Evolutionary conservation across 2,329 filamentous ascomycete species (phyloP), one percentile per base, ranked within the genome.

Genomic region (Colletotrichum spaethianum): DNA sequence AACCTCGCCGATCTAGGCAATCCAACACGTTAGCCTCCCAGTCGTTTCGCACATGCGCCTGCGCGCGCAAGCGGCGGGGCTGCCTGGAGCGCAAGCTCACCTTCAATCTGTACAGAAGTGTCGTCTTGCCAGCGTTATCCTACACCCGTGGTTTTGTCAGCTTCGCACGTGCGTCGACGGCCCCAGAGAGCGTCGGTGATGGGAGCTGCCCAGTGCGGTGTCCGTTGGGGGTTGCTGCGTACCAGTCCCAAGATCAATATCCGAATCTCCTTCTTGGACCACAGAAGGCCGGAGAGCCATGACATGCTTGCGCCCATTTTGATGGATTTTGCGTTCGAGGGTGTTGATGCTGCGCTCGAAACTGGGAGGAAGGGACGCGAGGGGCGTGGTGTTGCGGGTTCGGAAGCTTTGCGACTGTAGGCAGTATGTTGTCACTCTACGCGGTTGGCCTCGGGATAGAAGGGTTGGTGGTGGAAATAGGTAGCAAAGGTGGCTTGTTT

Each of bases 111-210:
- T 99, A 99, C 70, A 99, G 87, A 72, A 99, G 88, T 40, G 96
- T 99, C 53, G 96, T 99, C 86, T 99, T 99, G 82, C 96, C 96
- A 59, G 96, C 96, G 83, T 98, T 98, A 84, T 99, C 96, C 94
- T 98, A 65, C 60, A 72, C 70, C 67, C 60, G 62, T 67, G 57
- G 62, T 72, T 42, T 42, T 73, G 63, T 65, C 53, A 62, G 63
- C 67, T 48, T 71, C 48, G 60, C 56, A 50, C 52, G 36, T 59
- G n/a, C 48, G 46, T 44, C 40, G 65, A 65, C 67, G 44, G 52
- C 46, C 23, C 62, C 46, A 59, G 44, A 44, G 23, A 40, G 33
- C 33, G 36, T 33, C n/a, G 46, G 53, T 23, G 31, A 38, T 56
- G 53, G 53, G 31, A 14, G 31, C 9, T 18, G 52, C 20, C 52